Base-by-base conservation (phyloP, 1,139 yeast species). In the Ashbya aceris region DNA sequence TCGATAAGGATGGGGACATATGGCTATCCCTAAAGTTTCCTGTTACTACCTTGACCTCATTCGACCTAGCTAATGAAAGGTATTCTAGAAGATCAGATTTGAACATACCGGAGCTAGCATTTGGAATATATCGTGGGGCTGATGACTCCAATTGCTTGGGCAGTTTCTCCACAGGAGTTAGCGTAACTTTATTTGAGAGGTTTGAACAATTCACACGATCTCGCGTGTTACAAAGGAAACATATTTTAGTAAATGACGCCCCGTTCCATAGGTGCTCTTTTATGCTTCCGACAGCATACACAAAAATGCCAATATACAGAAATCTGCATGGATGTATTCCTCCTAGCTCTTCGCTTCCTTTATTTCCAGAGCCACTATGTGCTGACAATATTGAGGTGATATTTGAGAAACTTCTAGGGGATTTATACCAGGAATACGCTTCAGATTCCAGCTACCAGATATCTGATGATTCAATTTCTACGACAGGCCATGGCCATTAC, bases 251-350 rank as follows among this genome's bases (percentile, higher is more conserved):
- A 9, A 83, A 84, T 54, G 98, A 91, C 65, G 83, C 85, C 0
- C 89, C 95, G 0, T 86, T 76, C 50, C 93, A 84, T 51, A 65
- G 98, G 41, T 68, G 78, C 17, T 80, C 94, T 0, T 87, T 86
- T 55, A 60, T 89, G 30, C 61, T 89, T 12, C 73, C 73, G 8
- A 70, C 69, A 9, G 70, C 72, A 13, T 63, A 66, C 13, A 68
- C 77, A 43, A 69, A 71, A 40, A 57, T 62, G 0, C 55, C 56
- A 20, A 34, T 49, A 2, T 83, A 81, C 52, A 59, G 66, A 10
- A 65, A 67, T 17, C 67, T 71, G 2, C 68, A 61, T 51, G 78
- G 81, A 0, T 65, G 76, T n/a, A 70, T 80, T 11, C 61, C 69
- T 10, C 79, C 87, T 0, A 74, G 85, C 0, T 65, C 81, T 8